Evolutionary conservation across 1,284 basidiomycete species (phyloP).

Genomic region (Marasmius oreades): DNA sequence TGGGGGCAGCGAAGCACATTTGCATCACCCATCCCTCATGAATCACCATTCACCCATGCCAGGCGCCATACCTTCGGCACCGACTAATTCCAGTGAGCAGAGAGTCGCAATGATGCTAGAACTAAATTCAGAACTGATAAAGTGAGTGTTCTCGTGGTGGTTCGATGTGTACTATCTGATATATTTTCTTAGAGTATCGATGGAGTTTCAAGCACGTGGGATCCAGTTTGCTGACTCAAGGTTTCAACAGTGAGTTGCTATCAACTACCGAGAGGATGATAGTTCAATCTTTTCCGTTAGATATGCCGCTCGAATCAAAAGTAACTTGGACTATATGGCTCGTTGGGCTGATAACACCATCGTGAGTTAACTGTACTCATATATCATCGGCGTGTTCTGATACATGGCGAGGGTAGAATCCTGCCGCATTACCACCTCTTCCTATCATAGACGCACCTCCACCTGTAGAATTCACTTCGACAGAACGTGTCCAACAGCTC

Average conservation of each 20-base stretch:
- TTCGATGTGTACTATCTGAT: conserved; percentile 10
- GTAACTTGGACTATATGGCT: conserved; percentile 67
- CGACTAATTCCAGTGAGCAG: conserved; percentile 26
- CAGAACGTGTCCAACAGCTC: conserved; percentile 56
- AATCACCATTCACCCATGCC: conserved; percentile 3
- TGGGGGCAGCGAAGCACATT: neutral
- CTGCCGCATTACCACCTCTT: conserved; percentile 31
- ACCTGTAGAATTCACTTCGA: conserved; percentile 44
- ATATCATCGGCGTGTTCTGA: neutral
- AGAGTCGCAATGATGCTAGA: conserved; percentile 61
- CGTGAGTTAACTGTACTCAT: conserved; percentile 19
- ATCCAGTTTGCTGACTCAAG: conserved; percentile 45
- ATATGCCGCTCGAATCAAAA: conserved; percentile 53
- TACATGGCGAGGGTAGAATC: conserved; percentile 20
- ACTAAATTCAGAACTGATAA: conserved; percentile 62
- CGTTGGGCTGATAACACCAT: conserved; percentile 53
- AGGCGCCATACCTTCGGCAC: conserved; percentile 13
- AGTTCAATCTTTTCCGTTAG: conserved; percentile 29
- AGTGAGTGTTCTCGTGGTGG: conserved; percentile 35
- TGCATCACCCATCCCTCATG: conserved; percentile 1
- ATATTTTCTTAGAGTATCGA: conserved; percentile 39
- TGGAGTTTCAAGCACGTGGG: conserved; percentile 53
- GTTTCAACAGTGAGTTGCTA: conserved; percentile 51
- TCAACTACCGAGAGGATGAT: neutral
- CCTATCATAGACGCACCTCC: conserved; percentile 58